Evolutionary conservation across 2,329 filamentous ascomycete species (phyloP), one percentile per base, ranked within the genome.

Genomic region (Cladobotryum mycophilum): DNA sequence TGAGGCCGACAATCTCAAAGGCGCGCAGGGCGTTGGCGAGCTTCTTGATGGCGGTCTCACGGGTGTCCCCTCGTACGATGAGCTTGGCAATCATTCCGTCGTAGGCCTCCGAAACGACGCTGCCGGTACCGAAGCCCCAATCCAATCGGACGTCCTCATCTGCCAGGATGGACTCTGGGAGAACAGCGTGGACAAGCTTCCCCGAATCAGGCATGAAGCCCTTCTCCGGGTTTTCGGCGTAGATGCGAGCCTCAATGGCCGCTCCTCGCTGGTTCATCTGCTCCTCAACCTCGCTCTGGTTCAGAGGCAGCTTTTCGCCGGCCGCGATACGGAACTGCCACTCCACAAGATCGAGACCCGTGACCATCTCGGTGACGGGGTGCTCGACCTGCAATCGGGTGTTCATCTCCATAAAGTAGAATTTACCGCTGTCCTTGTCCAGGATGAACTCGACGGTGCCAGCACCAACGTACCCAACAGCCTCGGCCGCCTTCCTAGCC

Each of bases 41-140:
- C 67, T 89, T 95, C 52, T 88, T 84, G 45, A 99, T 85, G 3
- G 91, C 89, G 22, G 87, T 85, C 64, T 86, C 80, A 53, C 93
- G 80, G 51, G 86, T 86, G 14, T 82, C 79, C 1, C 88, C 93
- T 52, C 88, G 82, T 5, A 97, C 89, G 60, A 99, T 99, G 47
- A 99, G 80, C 71, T 99, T 99, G 41, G 93, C 89, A 58, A 99
- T 96, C 93, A 99, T 99, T 25, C 93, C 93, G 60, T 99, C 93
- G 68, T 99, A 99, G 49, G 93, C 88, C 52, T 92, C 89, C 0
- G 91, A 95, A 3, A 99, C 88, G 55, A 89, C 89, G 65, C 96
- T 92, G 22, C 93, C 93, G 58, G 90, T 79, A 25, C 91, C 81
- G 66, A 97, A 97, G 1, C 93, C 93, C 42, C 91, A 90, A 63